Evolutionary conservation across 73 alveolate genomes (phyloP).

Genomic region (Tetrahymena borealis): DNA sequence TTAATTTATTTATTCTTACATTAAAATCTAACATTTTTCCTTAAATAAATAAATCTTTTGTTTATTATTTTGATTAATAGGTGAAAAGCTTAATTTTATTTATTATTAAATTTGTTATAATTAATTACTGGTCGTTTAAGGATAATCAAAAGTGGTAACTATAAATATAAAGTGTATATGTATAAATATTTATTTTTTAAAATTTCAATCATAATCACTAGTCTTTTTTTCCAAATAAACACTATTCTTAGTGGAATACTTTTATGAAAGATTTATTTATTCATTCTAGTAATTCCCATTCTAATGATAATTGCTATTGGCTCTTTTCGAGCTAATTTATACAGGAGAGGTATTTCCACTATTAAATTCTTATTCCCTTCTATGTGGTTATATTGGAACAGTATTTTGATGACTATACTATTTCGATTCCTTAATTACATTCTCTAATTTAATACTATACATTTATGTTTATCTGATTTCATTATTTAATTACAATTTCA

Average conservation of each 20-base stretch:
- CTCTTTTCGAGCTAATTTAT: neutral
- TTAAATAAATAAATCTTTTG: no score
- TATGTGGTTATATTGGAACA: neutral
- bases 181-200: neutral
- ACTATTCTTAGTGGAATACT: neutral
- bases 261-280: neutral
- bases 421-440: neutral
- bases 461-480: neutral
- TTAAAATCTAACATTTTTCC: no score
- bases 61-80: no score
- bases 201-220: neutral
- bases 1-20: no score
- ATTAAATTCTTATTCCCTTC: neutral
- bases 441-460: neutral
- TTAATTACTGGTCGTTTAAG: no score
- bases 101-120: no score
- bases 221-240: neutral
- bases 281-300: neutral
- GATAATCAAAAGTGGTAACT: no score
- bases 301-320: neutral
- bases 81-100: no score
- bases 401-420: neutral
- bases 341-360: neutral
- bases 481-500: neutral
- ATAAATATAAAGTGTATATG: neutral